Percentiles rank a stretch among this genome's conserved stretches.
These are phyloP conservation scores for Arthroderma sp. DNA, from an alignment of 2,329 filamentous ascomycete species.

Conservation along the genomic window DNA sequence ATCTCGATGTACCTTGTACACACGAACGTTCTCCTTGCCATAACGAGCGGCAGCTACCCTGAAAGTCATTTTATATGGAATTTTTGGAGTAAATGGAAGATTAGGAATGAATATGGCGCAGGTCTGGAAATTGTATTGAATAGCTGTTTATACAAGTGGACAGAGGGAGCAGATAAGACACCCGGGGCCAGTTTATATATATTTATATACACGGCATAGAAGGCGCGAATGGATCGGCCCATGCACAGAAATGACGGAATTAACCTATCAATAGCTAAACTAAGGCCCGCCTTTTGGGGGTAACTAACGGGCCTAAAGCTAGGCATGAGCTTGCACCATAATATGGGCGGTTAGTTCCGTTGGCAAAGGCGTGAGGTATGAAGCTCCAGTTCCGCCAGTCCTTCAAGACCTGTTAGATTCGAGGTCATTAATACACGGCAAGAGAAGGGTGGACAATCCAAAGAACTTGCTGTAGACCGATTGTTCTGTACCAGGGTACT, in stretches of 20 bases:
- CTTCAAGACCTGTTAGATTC: neutral
- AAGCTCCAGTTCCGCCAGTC: neutral
- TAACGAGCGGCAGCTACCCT: slow-evolving; percentile 37
- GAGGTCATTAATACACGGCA: neutral
- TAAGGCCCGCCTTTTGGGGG: neutral
- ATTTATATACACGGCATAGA: neutral
- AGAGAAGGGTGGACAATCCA: neutral
- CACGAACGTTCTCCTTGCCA: slow-evolving; percentile 86
- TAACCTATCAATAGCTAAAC: neutral
- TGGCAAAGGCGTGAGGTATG: neutral
- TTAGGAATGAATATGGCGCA: neutral
- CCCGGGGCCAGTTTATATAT: neutral
- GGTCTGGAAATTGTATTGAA: neutral
- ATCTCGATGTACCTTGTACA: slow-evolving; percentile 87
- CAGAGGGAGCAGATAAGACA: neutral
- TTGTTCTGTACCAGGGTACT: neutral
- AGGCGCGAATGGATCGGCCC: neutral
- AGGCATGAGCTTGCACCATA: neutral
- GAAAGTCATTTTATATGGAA: slow-evolving; percentile 8
- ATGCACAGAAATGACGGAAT: neutral
- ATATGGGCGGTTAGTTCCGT: neutral
- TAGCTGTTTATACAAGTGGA: neutral
- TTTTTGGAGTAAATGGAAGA: neutral
- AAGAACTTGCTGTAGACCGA: neutral
- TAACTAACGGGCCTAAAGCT: neutral